phyloP scores from a whole-genome alignment of 495 filamentous ascomycete genomes.

The Massariosphaeria phaeospora region DNA sequence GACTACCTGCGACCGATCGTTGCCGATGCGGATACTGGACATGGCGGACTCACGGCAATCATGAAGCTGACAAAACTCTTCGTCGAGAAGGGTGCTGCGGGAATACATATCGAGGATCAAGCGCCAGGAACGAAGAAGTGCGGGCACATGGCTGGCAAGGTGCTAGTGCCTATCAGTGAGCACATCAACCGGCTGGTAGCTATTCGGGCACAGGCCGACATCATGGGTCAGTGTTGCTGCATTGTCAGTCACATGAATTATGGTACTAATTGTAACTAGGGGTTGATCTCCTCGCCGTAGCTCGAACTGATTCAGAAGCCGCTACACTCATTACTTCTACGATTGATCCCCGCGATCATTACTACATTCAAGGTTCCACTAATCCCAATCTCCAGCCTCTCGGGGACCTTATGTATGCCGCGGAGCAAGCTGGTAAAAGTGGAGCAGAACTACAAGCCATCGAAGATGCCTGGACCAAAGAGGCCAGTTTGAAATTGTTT shows the following conservation, averaged over 20 bases:
- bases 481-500: constrained; percentile 89
- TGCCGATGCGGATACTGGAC: constrained; percentile 95
- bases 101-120: constrained; percentile 98
- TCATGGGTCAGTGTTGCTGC: constrained; percentile 66
- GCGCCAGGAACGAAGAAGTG: constrained; percentile 99
- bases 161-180: constrained; percentile 92
- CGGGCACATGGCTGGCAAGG: constrained; percentile 99
- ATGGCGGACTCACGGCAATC: constrained; percentile 92
- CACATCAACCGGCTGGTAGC: constrained; percentile 98
- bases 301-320: constrained; percentile 94
- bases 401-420: constrained; percentile 83
- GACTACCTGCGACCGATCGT: constrained; percentile 96
- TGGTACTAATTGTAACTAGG: constrained; percentile 44
- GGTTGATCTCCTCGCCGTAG: constrained; percentile 79
- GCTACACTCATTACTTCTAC: constrained; percentile 95
- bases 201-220: constrained; percentile 95
- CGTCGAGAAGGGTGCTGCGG: constrained; percentile 92
- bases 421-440: constrained; percentile 74
- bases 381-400: constrained; percentile 81
- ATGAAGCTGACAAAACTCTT: constrained; percentile 99
- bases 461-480: constrained; percentile 77
- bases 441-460: constrained; percentile 82
- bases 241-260: constrained; percentile 10
- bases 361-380: constrained; percentile 85
- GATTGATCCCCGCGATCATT: constrained; percentile 90